phyloP scores from a whole-genome alignment of 2,329 filamentous ascomycete species.

The Aureobasidium pullulans region DNA sequence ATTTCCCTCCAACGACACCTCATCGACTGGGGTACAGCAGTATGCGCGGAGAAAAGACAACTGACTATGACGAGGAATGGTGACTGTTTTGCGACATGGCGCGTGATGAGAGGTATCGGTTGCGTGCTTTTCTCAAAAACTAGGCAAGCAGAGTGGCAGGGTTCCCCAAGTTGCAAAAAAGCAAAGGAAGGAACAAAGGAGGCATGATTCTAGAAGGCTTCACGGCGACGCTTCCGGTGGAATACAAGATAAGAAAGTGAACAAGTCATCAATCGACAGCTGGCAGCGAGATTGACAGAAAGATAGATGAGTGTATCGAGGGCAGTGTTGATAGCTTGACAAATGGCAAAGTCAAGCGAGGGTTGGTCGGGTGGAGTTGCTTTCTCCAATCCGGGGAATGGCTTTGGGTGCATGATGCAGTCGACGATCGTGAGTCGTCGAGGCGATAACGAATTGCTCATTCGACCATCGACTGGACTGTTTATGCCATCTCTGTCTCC shows the following conservation, averaged over 20 bases:
- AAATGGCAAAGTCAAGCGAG: neutral
- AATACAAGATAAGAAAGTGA: neutral
- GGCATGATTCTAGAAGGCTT: neutral
- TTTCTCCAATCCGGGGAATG: neutral
- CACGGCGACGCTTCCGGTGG: neutral
- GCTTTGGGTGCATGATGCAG: neutral
- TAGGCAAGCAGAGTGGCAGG: neutral
- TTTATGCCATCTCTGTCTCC: neutral
- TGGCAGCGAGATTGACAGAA: neutral
- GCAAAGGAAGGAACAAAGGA: neutral
- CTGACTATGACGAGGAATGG: neutral
- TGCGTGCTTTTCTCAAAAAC: neutral
- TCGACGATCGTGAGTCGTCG: neutral
- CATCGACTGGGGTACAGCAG: neutral
- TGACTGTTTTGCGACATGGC: neutral
- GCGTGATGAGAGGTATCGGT: constrained; percentile 3
- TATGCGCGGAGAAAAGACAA: neutral
- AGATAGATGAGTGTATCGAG: neutral
- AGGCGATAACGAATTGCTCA: constrained; percentile 9
- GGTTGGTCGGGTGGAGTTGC: neutral
- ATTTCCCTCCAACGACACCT: neutral
- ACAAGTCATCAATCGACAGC: neutral
- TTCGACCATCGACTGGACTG: neutral
- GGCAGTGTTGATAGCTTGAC: neutral
- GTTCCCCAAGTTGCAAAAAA: neutral